Evolutionary conservation across 2,329 filamentous ascomycete species (phyloP).

Genomic region (Diaporthe amygdali): DNA sequence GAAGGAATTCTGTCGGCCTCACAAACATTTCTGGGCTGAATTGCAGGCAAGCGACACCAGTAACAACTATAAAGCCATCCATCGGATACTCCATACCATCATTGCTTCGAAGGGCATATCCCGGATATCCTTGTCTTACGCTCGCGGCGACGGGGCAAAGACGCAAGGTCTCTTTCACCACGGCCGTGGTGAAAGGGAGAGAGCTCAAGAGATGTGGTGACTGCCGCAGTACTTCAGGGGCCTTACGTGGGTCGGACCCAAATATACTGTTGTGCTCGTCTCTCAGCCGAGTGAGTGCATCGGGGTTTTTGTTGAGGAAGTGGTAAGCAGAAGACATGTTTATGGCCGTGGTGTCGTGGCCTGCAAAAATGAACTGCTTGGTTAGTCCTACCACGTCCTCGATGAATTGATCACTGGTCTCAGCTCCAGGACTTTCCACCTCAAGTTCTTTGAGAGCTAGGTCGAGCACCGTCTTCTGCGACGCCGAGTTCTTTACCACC

Average conservation of each 20-base stretch:
- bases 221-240: constrained; percentile 40
- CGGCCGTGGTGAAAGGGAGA: constrained; percentile 55
- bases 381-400: constrained; percentile 23
- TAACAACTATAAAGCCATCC: constrained; percentile 35
- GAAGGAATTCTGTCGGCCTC: constrained; percentile 42
- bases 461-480: constrained; percentile 31
- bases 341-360: constrained; percentile 23
- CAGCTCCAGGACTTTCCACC: background rate
- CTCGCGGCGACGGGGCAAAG: constrained; percentile 54
- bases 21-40: constrained; percentile 41
- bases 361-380: constrained; percentile 34
- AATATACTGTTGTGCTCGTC: constrained; percentile 35
- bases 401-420: background rate
- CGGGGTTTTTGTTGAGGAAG: constrained; percentile 30
- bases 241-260: constrained; percentile 33
- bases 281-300: constrained; percentile 29
- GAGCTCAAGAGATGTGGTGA: constrained; percentile 51
- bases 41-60: constrained; percentile 34
- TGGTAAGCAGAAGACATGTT: constrained; percentile 12
- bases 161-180: constrained; percentile 59
- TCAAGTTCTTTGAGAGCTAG: constrained; percentile 30
- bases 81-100: constrained; percentile 41
- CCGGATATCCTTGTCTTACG: constrained; percentile 37
- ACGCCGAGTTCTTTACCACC: background rate
- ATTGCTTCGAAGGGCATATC: constrained; percentile 39